Evolutionary conservation across 768 basidiomycete species (phyloP), one percentile per base, ranked within the genome.

Genomic region (Pleurotus sapidus): DNA sequence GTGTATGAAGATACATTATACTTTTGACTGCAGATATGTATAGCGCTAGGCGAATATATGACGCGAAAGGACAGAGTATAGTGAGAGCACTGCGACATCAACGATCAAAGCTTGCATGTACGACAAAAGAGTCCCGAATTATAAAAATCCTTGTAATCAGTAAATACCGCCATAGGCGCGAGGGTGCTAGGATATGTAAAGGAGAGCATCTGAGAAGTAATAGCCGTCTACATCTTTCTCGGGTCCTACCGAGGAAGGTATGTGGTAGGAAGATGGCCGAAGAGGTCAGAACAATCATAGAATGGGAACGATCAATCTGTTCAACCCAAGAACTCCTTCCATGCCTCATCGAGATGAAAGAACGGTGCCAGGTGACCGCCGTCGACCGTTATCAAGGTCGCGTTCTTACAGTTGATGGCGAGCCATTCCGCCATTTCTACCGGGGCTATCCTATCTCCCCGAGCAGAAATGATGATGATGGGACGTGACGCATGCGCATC

Each of bases 361-460:
- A 83, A 61, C 5, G 69, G 50, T 17, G 77, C 68, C n/a, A 84
- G 59, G 61, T 83, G 84, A 5, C 83, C 81, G 1, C 85, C 84
- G 15, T 65, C 69, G 42, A 83, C 57, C 43, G 65, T 71, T 62
- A 67, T 76, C 27, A 78, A 62, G 46, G 61, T 69, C 5, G 75
- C 70, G 58, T 79, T 79, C 66, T 70, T 72, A 66, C 83, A 81
- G 56, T 72, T 68, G 9, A 67, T 64, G n/a, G 72, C 74, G n/a
- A 86, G 62, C 72, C 79, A 86, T 48, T 74, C 62, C 0, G 80
- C 77, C 76, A 78, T 79, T 2, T 61, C 72, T 40, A 66, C 64
- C 1, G 81, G 77, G 4, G 68, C 65, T 57, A 76, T 61, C n/a
- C 66, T 63, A 57, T 86, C 84, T 37, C 68, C 73, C 48, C 67